Conservation (phyloP, 2,329 filamentous ascomycete genomes). For the Hymenoscyphus occultus region DNA sequence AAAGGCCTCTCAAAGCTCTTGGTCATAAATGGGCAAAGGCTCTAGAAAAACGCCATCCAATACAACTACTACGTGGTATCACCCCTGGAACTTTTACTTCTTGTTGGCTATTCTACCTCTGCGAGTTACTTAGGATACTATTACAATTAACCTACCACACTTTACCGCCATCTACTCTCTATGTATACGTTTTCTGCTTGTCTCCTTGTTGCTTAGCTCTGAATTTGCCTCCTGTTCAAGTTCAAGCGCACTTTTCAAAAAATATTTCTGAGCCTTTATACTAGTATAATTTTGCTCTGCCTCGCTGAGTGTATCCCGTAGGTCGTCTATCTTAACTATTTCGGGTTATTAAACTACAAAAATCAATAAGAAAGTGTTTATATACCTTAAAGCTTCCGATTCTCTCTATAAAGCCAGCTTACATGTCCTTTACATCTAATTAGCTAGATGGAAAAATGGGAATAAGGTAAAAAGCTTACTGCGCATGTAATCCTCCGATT, state of each 20-base stretch:
- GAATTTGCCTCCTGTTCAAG: conserved; percentile 4
- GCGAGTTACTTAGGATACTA: neutral
- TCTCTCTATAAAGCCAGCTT: neutral
- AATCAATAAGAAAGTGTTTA: neutral
- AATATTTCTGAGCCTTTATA: conserved; percentile 2
- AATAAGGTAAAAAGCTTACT: neutral
- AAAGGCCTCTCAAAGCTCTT: too few species aligned
- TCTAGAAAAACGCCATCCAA: too few species aligned
- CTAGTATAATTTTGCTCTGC: neutral
- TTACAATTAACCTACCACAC: conserved; percentile 1
- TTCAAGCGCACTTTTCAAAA: neutral
- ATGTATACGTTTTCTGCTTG: neutral
- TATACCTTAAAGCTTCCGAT: neutral
- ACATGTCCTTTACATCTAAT: conserved; percentile 7
- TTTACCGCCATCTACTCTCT: neutral
- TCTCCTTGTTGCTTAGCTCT: neutral
- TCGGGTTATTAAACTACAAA: neutral
- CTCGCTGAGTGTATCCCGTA: too few species aligned
- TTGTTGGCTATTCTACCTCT: too few species aligned
- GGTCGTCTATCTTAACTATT: neutral
- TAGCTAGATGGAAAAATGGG: neutral
- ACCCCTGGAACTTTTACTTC: too few species aligned
- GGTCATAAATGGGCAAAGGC: too few species aligned
- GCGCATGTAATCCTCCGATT: neutral
- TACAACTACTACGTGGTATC: too few species aligned